Evolutionary conservation across 2,329 filamentous ascomycete genomes (phyloP).

Genomic region (Botryotinia globosa): DNA sequence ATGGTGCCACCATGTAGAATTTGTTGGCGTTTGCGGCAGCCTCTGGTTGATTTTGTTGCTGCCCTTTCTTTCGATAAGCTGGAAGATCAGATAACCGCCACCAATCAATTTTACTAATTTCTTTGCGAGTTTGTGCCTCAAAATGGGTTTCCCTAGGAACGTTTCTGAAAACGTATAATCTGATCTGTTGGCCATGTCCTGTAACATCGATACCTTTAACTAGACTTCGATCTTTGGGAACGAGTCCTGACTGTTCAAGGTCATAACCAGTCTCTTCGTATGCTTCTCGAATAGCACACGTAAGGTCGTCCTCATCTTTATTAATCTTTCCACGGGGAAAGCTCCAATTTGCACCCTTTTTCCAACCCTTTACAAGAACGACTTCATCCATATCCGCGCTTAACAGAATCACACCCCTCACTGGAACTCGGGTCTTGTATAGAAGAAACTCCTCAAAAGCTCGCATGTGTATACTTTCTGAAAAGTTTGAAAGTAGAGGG

Average conservation of each 20-base stretch:
- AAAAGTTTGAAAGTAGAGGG: slow-evolving; percentile 79
- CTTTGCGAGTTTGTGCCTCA: slow-evolving; percentile 87
- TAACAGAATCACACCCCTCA: slow-evolving; percentile 88
- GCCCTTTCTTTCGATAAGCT: slow-evolving; percentile 63
- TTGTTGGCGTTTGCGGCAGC: slow-evolving; percentile 66
- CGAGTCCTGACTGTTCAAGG: slow-evolving; percentile 69
- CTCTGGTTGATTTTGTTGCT: slow-evolving; percentile 56
- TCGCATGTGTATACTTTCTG: slow-evolving; percentile 70
- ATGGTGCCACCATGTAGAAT: slow-evolving; percentile 98
- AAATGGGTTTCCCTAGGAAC: slow-evolving; percentile 86
- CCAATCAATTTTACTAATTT: slow-evolving; percentile 97
- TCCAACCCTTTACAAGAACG: slow-evolving; percentile 95
- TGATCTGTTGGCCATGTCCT: slow-evolving; percentile 90
- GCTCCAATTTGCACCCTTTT: slow-evolving; percentile 93
- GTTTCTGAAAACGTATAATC: slow-evolving; percentile 86
- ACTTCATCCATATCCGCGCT: slow-evolving; percentile 93
- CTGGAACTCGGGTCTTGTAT: slow-evolving; percentile 93
- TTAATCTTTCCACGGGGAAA: slow-evolving; percentile 98
- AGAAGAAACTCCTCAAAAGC: slow-evolving; percentile 90
- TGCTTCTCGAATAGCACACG: slow-evolving; percentile 90
- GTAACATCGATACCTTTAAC: slow-evolving; percentile 84
- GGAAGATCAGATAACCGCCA: slow-evolving; percentile 87
- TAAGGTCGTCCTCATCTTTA: slow-evolving; percentile 90
- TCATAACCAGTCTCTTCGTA: slow-evolving; percentile 96
- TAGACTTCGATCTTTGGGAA: slow-evolving; percentile 62